Conservation (phyloP, 495 filamentous ascomycete species). For the Aspergillus carlsbadensis region DNA sequence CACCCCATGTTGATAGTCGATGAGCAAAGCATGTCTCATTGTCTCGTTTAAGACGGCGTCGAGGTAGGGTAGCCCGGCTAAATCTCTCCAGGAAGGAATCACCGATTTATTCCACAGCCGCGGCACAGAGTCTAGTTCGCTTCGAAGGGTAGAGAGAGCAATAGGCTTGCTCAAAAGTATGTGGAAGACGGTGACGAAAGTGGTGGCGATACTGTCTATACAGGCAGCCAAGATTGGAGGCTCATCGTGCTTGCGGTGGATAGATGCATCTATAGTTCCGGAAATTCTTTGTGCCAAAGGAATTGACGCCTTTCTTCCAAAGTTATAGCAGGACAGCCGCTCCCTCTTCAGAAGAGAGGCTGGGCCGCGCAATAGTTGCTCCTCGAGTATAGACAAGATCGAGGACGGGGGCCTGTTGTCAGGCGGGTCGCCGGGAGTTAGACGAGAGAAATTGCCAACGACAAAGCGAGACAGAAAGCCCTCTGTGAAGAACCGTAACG, state of each 20-base stretch:
- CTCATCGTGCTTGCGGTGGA: too few species aligned
- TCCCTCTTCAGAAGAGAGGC: conserved; percentile 9
- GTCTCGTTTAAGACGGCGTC: conserved; percentile 34
- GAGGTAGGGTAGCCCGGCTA: conserved; percentile 16
- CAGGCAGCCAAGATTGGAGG: background rate
- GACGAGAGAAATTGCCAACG: background rate
- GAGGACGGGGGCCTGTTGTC: background rate
- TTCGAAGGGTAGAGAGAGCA: conserved; percentile 5
- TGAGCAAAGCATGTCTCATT: conserved; percentile 27
- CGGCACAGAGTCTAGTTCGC: conserved; percentile 15
- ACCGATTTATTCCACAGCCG: background rate
- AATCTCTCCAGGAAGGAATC: conserved; percentile 12
- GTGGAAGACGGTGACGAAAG: conserved; percentile 11
- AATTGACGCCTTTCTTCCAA: background rate
- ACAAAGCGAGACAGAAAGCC: conserved; percentile 9
- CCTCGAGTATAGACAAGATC: conserved; percentile 7
- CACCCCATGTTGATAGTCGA: conserved; percentile 22
- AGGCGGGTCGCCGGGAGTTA: background rate
- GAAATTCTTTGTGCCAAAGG: too few species aligned
- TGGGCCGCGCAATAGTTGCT: conserved; percentile 14
- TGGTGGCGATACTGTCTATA: background rate
- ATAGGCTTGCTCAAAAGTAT: conserved; percentile 6
- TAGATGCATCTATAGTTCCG: too few species aligned
- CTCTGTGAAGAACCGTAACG: conserved; percentile 15
- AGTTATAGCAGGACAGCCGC: background rate